Percentiles rank a stretch among this genome's conserved stretches.
Evolutionary conservation across 306 rosid species (phyloP).

Genomic region (Casuarina equisetifolia): DNA sequence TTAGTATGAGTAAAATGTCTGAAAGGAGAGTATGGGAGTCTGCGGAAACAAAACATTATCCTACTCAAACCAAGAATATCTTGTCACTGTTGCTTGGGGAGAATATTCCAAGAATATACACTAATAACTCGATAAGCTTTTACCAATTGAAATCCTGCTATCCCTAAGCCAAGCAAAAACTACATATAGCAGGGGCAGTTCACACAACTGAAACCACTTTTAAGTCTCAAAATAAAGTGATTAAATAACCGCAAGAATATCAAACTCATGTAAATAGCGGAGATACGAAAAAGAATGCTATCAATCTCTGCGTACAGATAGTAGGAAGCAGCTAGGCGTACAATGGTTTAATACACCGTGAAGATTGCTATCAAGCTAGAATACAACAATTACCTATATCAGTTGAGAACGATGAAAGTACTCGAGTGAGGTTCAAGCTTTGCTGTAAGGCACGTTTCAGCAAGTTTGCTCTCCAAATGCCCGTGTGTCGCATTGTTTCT

Average conservation of each 20-base stretch:
- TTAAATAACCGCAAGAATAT: background rate
- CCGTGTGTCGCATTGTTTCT: background rate
- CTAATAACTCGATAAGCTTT: background rate
- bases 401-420: conserved; percentile 16
- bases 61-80: background rate
- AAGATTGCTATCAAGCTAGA: background rate
- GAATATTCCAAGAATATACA: background rate
- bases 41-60: background rate
- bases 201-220: background rate
- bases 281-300: background rate
- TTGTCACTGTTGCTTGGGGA: background rate
- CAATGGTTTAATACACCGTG: background rate
- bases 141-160: background rate
- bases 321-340: background rate
- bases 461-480: conserved; percentile 21
- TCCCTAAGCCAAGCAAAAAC: background rate
- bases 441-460: conserved; percentile 26
- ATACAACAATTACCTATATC: conserved; percentile 16
- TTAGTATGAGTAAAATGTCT: background rate
- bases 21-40: background rate
- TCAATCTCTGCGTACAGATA: background rate
- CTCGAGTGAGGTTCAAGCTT: conserved; percentile 14
- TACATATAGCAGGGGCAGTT: background rate
- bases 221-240: background rate
- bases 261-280: background rate